Evolutionary conservation across 2,329 filamentous ascomycete genomes (phyloP).

Genomic region (Colletotrichum tamarilloi): DNA sequence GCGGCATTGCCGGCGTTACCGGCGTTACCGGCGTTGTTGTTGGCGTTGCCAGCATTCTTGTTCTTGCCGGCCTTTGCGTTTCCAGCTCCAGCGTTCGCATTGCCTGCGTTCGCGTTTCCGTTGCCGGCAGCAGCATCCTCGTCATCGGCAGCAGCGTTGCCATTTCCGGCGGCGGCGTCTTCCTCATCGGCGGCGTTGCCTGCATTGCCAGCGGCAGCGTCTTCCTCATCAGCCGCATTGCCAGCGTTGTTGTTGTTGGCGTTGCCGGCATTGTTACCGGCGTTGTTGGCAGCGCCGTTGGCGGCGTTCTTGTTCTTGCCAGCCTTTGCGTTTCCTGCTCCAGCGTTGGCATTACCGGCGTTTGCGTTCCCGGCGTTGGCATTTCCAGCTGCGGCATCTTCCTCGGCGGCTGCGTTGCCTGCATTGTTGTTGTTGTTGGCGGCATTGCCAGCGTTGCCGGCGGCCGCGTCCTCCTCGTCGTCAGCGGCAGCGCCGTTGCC

Average conservation of each 20-base stretch:
- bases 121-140: not conserved
- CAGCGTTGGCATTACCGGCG: too few species aligned
- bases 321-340: too few species aligned
- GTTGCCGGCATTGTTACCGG: not conserved
- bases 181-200: not conserved
- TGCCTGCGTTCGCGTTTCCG: not conserved
- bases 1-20: not conserved
- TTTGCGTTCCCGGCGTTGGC: too few species aligned
- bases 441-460: not conserved
- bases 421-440: too few species aligned
- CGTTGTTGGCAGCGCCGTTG: not conserved
- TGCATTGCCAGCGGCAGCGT: not conserved
- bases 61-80: not conserved
- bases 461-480: not conserved
- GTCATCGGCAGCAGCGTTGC: not conserved
- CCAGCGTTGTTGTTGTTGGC: not conserved
- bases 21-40: conserved; percentile 2
- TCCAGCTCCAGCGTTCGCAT: not conserved
- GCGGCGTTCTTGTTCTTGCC: not conserved
- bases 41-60: not conserved
- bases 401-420: not conserved
- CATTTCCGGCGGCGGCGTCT: not conserved
- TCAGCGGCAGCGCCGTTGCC: not conserved
- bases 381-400: not conserved
- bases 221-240: not conserved